Conservation (phyloP, 441 rosid genomes). For the Heliophila coronopifolia region DNA sequence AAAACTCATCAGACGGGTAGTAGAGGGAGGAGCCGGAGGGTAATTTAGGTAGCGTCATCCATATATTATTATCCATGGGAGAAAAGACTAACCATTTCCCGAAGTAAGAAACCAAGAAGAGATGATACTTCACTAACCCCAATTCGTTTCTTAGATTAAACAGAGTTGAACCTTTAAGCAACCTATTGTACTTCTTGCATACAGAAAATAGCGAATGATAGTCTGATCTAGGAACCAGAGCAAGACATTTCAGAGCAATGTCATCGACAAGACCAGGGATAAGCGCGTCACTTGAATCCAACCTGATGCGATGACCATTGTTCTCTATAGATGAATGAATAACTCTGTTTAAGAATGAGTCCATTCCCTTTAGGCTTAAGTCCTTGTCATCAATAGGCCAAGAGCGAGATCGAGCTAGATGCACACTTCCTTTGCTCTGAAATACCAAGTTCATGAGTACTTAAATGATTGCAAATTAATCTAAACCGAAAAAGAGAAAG, state of each 20-base stretch:
- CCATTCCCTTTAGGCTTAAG: constrained; percentile 55
- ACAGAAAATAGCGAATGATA: constrained; percentile 48
- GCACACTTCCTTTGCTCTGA: constrained; percentile 51
- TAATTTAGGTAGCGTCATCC: constrained; percentile 67
- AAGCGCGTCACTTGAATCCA: constrained; percentile 57
- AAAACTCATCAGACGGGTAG: constrained; percentile 69
- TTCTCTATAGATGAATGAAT: constrained; percentile 58
- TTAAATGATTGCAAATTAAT: background rate
- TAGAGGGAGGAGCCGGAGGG: constrained; percentile 80
- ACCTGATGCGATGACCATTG: constrained; percentile 37
- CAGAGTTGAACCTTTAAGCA: constrained; percentile 43
- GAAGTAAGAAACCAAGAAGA: constrained; percentile 64
- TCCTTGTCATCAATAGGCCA: constrained; percentile 67
- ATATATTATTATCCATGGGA: constrained; percentile 45
- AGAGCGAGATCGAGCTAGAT: constrained; percentile 72
- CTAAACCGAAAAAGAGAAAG: background rate
- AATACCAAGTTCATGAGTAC: constrained; percentile 26
- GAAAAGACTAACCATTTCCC: constrained; percentile 77
- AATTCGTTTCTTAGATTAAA: constrained; percentile 51
- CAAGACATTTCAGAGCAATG: constrained; percentile 60
- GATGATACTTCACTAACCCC: constrained; percentile 52
- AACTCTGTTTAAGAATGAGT: constrained; percentile 72
- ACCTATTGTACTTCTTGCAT: constrained; percentile 49
- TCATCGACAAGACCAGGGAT: constrained; percentile 72
- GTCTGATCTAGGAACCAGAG: constrained; percentile 53